Base-by-base conservation (phyloP, 805 yeast genomes). In the Metschnikowia similis region DNA sequence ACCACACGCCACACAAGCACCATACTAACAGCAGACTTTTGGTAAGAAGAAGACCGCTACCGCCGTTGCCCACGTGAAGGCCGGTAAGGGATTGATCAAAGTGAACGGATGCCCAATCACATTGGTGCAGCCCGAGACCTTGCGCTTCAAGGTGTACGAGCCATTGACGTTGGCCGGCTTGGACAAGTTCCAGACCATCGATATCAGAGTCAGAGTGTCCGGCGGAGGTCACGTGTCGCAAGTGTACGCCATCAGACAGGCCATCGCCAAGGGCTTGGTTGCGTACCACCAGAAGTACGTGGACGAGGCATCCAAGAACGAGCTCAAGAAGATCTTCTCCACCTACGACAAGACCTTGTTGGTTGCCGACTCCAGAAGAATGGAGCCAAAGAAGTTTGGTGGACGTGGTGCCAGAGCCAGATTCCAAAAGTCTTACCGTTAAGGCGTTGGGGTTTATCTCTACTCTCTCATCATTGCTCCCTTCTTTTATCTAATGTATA, bases 381-480 rank as follows among this genome's bases (percentile, higher is more conserved):
- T 91, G 87, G 99, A 94, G 85, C 99, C 99, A 86, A 94, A 94
- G 97, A 94, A 94, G 85, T 94, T 94, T 84, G 99, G 99, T 85
- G 99, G 99, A 85, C 96, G 96, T 80, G 99, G 99, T 89, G 99
- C 99, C 82, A 94, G 99, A 84, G 94, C 99, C 75, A 92, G 98
- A 84, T 92, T 89, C 97, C 99, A 94, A 86, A 94, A 94, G 80
- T 94, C 99, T 77, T 94, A 94, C 94, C 99, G 99, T 91, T 94
- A 92, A 81, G 58, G 49, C 28, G 47, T 49, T 53, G 51, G 51
- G 54, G 43, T 45, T 49, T 16, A 26, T 43, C 21, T 43, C 30
- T 46, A 43, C 49, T 41, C 35, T 48, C 48, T 45, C 52, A 41
- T 45, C 54, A 51, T 49, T 53, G 38, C 41, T 54, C 55, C 41